These are phyloP conservation scores for Saccharomyces hybrid DNA, from an alignment of 1,139 yeast species.

Conservation along the genomic window DNA sequence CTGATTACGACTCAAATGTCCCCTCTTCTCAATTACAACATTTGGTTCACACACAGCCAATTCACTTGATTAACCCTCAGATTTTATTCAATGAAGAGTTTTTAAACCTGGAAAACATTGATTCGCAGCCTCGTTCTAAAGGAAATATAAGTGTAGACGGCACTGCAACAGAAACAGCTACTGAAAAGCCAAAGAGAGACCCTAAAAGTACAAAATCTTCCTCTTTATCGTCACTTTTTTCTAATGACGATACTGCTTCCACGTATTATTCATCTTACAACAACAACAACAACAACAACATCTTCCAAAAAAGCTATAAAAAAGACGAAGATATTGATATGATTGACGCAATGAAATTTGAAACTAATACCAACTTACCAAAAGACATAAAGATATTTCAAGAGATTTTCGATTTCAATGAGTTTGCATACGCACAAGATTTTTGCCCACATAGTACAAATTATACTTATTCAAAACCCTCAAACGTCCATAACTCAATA, in stretches of 20 bases:
- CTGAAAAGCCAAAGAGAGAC: background rate
- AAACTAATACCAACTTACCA: background rate
- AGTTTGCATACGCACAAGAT: background rate
- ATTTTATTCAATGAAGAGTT: background rate
- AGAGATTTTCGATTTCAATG: background rate
- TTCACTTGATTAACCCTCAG: constrained; percentile 3
- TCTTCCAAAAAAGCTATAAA: background rate
- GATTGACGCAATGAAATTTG: background rate
- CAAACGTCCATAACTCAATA: background rate
- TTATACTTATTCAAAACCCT: background rate
- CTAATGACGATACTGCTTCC: constrained; percentile 1
- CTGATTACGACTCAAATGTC: background rate
- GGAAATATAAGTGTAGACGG: background rate
- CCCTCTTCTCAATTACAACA: constrained; percentile 1
- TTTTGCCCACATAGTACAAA: background rate
- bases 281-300: background rate
- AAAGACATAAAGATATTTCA: background rate
- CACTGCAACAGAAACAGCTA: background rate
- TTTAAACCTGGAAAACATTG: background rate
- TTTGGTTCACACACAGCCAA: constrained; percentile 9
- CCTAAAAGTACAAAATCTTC: constrained; percentile 5
- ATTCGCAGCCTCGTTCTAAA: background rate
- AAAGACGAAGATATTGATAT: background rate
- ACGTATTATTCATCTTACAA: background rate
- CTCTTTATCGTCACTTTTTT: constrained; percentile 5